Evolutionary conservation across 257 asterid species (phyloP), one percentile per base, ranked within the genome.

Genomic region (Hygrophila difformis): DNA sequence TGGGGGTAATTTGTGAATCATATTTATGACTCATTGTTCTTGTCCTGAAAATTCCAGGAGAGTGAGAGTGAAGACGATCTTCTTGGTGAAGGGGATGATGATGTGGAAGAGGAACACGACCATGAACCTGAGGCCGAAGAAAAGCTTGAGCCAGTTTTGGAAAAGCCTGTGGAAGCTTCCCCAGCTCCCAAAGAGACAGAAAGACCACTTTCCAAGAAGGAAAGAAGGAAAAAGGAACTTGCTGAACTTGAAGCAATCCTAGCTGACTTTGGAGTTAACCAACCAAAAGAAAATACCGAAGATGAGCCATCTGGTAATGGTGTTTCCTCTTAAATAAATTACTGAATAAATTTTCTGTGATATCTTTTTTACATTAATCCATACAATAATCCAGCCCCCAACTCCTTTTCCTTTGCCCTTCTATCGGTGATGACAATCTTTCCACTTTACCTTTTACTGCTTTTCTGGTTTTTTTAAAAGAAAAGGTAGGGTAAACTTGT

Each of bases 201-300:
- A 57, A 79, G 83, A 58, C 97, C 81, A 67, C 78, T 89, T 34
- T 84, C 96, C 2, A 89, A 89, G 87, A 84, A 84, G 75, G 94
- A 84, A 67, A 65, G 81, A 60, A 79, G 71, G 87, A 89, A 82
- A 64, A 84, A 89, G 79, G 97, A 88, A 74, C 91, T 88, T 49
- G 97, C 87, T 17, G 97, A 84, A 57, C 78, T 89, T 44, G 97
- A 89, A 63, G 94, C 86, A 20, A 62, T 89, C 70, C 72, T 89
- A 60, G 93, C 93, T 49, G 87, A 89, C 65, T 75, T 89, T 49
- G 93, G 87, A 43, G 71, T 60, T 48, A 75, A 51, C 69, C 64
- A 65, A 1, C 64, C 65, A 0, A 75, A 64, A 49, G 71, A 67
- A 55, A 75, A 75, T 67, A 62, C 60, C 62, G 81, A 79, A 60